These are phyloP conservation scores for Bruguiera hainesii DNA, from an alignment of 441 rosid genomes.

Conservation along the genomic window DNA sequence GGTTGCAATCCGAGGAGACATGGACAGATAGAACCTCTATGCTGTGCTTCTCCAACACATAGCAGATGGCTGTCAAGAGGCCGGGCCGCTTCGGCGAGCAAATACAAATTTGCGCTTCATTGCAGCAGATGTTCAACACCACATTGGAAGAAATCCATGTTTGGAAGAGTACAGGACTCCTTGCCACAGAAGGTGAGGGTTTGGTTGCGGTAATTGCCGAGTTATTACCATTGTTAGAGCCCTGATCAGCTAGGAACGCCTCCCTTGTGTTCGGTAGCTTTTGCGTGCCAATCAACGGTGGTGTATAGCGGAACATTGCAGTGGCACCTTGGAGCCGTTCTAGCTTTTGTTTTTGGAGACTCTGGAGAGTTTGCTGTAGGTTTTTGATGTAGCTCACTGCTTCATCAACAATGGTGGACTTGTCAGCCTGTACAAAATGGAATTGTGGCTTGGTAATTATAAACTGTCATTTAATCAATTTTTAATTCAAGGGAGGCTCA, in stretches of 20 bases:
- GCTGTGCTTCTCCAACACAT: constrained; percentile 58
- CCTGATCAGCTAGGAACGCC: constrained; percentile 54
- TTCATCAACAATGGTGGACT: constrained; percentile 77
- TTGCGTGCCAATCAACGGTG: constrained; percentile 25
- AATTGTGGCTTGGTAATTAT: background rate
- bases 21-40: constrained; percentile 60
- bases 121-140: constrained; percentile 59
- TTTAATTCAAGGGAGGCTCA: no score
- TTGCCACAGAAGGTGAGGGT: constrained; percentile 19
- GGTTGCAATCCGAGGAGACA: constrained; percentile 39
- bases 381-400: constrained; percentile 57
- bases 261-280: constrained; percentile 42
- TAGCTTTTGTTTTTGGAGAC: constrained; percentile 49
- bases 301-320: constrained; percentile 21
- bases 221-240: constrained; percentile 20
- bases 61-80: constrained; percentile 50
- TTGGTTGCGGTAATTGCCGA: constrained; percentile 10
- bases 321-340: constrained; percentile 41
- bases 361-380: constrained; percentile 48
- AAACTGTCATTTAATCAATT: background rate
- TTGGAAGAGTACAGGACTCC: constrained; percentile 38
- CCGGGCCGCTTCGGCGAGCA: constrained; percentile 51
- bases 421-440: constrained; percentile 54
- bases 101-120: constrained; percentile 55
- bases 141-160: constrained; percentile 74